Conservation (phyloP, 75 land plant species). For the Pinus tabuliformis region DNA sequence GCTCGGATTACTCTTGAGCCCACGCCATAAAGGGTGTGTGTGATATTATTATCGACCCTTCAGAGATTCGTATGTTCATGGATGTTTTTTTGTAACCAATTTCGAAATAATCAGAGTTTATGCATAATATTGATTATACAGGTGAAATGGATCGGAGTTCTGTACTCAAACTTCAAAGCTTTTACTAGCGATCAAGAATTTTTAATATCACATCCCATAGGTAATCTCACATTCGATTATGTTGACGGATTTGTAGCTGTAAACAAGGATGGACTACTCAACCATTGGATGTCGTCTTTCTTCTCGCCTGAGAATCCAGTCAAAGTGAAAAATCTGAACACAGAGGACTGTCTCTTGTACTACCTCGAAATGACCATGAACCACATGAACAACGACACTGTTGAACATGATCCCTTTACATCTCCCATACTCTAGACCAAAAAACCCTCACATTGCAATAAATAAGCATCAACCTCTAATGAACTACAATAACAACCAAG, state of each 20-base stretch:
- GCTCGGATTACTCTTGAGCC: conserved; percentile 37
- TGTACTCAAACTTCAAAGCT: conserved; percentile 31
- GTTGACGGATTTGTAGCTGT: conserved; percentile 66
- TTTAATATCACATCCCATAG: conserved; percentile 20
- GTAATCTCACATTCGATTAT: conserved; percentile 25
- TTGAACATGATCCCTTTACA: too few relatives aligned
- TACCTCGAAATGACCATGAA: conserved; percentile 69
- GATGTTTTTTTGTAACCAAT: too few relatives aligned
- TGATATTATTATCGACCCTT: too few relatives aligned
- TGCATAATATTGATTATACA: not conserved
- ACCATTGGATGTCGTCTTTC: conserved; percentile 69
- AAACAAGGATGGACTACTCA: conserved; percentile 51
- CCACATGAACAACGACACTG: conserved; percentile 22
- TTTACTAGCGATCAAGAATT: conserved; percentile 52
- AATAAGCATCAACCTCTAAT: too few relatives aligned
- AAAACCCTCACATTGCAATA: too few relatives aligned
- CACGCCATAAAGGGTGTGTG: conserved; percentile 35
- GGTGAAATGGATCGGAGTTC: conserved; percentile 49
- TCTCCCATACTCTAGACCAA: too few relatives aligned
- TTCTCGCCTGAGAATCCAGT: conserved; percentile 45
- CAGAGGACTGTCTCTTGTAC: conserved; percentile 46
- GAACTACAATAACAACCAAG: too few relatives aligned
- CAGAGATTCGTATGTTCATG: too few relatives aligned
- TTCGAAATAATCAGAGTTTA: too few relatives aligned
- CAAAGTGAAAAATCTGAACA: conserved; percentile 29